phyloP scores from a whole-genome alignment of 208 protist genomes.

The Leishmania major region DNA sequence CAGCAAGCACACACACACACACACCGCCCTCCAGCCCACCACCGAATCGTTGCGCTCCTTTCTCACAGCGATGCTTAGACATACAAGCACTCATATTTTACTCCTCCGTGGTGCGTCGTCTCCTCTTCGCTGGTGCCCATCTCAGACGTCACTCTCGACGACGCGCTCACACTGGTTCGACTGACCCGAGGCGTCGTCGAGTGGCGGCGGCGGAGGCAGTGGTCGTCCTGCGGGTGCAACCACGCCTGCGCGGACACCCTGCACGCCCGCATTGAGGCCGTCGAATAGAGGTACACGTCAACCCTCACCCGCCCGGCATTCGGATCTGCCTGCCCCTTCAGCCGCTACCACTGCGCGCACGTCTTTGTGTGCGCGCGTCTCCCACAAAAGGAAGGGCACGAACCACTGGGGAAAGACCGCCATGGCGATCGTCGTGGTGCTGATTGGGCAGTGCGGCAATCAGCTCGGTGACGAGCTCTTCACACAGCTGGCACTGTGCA shows the following conservation, averaged over 20 bases:
- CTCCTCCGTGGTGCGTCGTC: neutral
- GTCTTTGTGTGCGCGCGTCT: neutral
- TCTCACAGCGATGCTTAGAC: constrained; percentile 7
- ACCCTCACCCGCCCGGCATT: neutral
- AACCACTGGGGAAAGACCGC: neutral
- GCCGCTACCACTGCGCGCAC: neutral
- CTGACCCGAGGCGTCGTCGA: neutral
- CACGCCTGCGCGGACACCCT: neutral
- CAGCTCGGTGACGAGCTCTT: constrained; percentile 88
- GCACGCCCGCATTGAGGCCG: neutral
- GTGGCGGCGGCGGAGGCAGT: neutral
- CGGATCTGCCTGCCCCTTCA: neutral
- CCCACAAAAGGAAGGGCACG: neutral
- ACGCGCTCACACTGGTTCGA: neutral
- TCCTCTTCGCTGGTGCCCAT: neutral
- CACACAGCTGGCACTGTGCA: constrained; percentile 56
- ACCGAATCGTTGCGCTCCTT: neutral
- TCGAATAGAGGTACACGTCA: neutral
- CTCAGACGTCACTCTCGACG: neutral
- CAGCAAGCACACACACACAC: neutral
- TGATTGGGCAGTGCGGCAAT: constrained; percentile 89
- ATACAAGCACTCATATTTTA: neutral
- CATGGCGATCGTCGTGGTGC: constrained; percentile 80
- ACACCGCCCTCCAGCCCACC: neutral
- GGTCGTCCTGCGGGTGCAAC: neutral